Evolutionary conservation across 2,329 filamentous ascomycete genomes (phyloP), one percentile per base, ranked within the genome.

Genomic region (Fusarium armeniacum): DNA sequence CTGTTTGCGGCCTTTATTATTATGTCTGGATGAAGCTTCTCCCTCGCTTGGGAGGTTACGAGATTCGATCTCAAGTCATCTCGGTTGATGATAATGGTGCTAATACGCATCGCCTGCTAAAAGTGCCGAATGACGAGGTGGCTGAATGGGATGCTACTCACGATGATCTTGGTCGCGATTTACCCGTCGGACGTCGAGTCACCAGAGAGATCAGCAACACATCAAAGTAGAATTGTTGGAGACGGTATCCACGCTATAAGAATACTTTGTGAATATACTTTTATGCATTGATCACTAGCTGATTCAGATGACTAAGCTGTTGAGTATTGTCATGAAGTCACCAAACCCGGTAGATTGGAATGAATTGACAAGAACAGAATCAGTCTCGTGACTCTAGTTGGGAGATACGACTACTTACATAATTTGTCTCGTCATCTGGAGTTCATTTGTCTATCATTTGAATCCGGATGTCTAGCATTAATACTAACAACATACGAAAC

Each of bases 141-240:
- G 79, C 76, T 0, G 76, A 74, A n/a, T 91, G 89, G 89, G 88
- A 90, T 73, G 80, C 78, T 2, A 80, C 81, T 10, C 88, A 90
- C 70, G 88, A 90, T 76, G 86, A 83, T 36, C 73, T 79, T 4
- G 81, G 81, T 13, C 46, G 46, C 8, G 32, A 50, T 13, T 36
- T 50, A 6, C 46, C 32, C 2, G 4, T 22, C 13, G 30, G 16
- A n/a, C 32, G 8, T n/a, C 33, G 16, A 36, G 20, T 50, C 7
- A 24, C 16, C 46, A 50, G 16, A n/a, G 32, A 10, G 20, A 24
- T 22, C 15, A 32, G 20, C 3, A 15, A 32, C 16, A 13, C 3
- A 4, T 15, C 6, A 24, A 50, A 50, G 30, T 35, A 49, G 6
- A 33, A 9, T 5, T 30, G 28, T 6, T 20, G 30, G 22, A 3